These are phyloP conservation scores for Daldinia decipiens DNA, from an alignment of 495 filamentous ascomycete genomes.

Conservation along the genomic window DNA sequence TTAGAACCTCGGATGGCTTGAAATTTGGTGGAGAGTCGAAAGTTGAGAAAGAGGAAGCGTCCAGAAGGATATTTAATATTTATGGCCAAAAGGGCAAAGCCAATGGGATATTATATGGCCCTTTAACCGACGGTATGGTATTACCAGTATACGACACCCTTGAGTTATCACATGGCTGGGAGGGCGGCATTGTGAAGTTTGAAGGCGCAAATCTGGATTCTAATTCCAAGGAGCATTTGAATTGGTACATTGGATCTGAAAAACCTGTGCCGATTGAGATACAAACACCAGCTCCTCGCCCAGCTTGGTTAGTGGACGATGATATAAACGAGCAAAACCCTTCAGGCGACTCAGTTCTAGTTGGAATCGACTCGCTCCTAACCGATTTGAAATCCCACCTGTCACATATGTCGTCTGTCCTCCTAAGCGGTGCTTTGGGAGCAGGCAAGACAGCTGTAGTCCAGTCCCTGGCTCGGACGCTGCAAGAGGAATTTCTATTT, in stretches of 20 bases:
- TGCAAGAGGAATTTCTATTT: conserved; percentile 74
- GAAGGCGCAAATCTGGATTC: conserved; percentile 63
- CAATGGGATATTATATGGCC: conserved; percentile 78
- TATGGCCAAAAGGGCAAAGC: conserved; percentile 63
- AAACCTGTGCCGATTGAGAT: conserved; percentile 75
- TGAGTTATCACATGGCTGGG: conserved; percentile 62
- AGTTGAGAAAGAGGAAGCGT: conserved; percentile 74
- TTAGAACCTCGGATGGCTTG: conserved; percentile 69
- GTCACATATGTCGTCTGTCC: conserved; percentile 84
- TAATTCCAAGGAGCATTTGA: conserved; percentile 64
- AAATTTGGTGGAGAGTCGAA: conserved; percentile 91
- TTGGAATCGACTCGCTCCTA: conserved; percentile 84
- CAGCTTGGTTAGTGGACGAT: conserved; percentile 60
- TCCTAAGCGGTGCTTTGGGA: conserved; percentile 87
- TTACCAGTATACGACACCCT: conserved; percentile 60
- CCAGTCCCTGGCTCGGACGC: conserved; percentile 67
- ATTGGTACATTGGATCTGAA: conserved; percentile 83
- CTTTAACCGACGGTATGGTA: conserved; percentile 87
- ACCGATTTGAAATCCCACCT: conserved; percentile 75
- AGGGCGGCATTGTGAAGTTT: conserved; percentile 82
- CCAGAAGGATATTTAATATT: conserved; percentile 63
- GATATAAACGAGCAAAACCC: conserved; percentile 63
- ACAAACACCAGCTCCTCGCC: conserved; percentile 72
- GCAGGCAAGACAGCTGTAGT: conserved; percentile 85
- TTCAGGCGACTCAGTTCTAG: conserved; percentile 67